Evolutionary conservation across 2,329 filamentous ascomycete species (phyloP).

Genomic region (Chrysoporthe deuterocubensis): DNA sequence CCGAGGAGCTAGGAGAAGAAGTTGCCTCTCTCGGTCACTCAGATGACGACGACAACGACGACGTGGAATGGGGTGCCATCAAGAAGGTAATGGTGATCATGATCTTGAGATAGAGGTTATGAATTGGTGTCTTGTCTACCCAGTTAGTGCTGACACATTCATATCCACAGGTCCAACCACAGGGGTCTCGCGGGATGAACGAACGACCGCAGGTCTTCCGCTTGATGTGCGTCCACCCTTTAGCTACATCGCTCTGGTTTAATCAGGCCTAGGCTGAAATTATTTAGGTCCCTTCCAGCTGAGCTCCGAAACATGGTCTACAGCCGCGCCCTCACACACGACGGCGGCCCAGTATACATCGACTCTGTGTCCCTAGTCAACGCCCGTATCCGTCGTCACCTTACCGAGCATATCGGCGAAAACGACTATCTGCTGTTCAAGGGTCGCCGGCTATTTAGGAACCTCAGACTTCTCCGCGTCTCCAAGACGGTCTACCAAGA

Average conservation of each 20-base stretch:
- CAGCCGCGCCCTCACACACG: not conserved
- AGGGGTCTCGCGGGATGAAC: too few species aligned
- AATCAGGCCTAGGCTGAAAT: not conserved
- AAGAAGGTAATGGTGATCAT: not conserved
- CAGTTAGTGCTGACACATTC: not conserved
- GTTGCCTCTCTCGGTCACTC: not conserved
- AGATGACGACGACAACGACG: not conserved
- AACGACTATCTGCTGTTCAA: not conserved
- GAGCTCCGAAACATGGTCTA: slow-evolving; percentile 10
- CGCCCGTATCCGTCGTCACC: not conserved
- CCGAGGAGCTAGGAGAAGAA: not conserved
- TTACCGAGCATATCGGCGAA: not conserved
- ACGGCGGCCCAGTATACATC: not conserved
- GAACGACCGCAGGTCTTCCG: not conserved
- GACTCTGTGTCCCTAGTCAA: not conserved
- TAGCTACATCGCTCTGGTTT: not conserved
- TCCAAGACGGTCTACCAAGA: not conserved
- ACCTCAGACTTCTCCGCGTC: slow-evolving; percentile 1
- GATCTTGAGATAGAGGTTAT: not conserved
- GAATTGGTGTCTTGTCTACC: not conserved
- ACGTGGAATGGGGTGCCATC: not conserved
- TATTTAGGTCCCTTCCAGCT: not conserved
- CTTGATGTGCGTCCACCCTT: slow-evolving; percentile 1
- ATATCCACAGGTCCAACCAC: not conserved
- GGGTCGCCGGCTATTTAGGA: not conserved